A percentile compares a stretch with the other conserved stretches of the same genome.
phyloP scores from a whole-genome alignment of 2,329 filamentous ascomycete genomes.

The Botrytis elliptica region DNA sequence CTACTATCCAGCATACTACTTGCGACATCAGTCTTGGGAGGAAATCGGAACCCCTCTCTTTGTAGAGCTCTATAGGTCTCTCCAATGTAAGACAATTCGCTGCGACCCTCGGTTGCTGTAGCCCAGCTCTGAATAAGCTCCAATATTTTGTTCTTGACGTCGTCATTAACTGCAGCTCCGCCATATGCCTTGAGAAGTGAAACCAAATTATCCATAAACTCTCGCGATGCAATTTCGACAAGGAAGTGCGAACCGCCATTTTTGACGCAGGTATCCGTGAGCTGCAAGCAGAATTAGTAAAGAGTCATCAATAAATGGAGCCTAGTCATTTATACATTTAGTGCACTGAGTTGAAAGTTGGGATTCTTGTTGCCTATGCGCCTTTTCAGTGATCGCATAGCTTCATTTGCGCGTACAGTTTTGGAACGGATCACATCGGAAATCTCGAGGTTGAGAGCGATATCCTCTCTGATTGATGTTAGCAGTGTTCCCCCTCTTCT shows the following conservation, averaged over 20 bases:
- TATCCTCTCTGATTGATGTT: constrained; percentile 71
- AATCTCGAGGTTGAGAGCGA: constrained; percentile 95
- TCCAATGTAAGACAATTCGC: constrained; percentile 80
- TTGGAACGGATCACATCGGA: constrained; percentile 97
- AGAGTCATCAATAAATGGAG: neutral
- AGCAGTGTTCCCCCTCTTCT: constrained; percentile 24
- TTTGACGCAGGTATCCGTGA: constrained; percentile 98
- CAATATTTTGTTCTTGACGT: constrained; percentile 86
- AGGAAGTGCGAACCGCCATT: constrained; percentile 97
- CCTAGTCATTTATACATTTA: constrained; percentile 61
- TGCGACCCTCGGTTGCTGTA: constrained; percentile 78
- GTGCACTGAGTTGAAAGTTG: constrained; percentile 90
- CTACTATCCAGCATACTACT: constrained; percentile 98
- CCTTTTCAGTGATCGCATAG: constrained; percentile 93
- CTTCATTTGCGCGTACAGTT: constrained; percentile 94
- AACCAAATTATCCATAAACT: constrained; percentile 97
- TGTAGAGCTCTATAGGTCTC: constrained; percentile 84
- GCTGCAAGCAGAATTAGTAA: constrained; percentile 50
- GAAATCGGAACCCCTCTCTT: constrained; percentile 83
- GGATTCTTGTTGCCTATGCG: constrained; percentile 97
- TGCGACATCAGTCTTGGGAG: constrained; percentile 80
- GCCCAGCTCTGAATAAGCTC: constrained; percentile 95
- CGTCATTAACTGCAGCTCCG: constrained; percentile 70
- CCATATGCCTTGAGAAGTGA: constrained; percentile 84
- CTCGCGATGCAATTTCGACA: constrained; percentile 88